These are phyloP conservation scores for Lanmaoa rubissima DNA, from an alignment of 768 basidiomycete genomes.

Conservation along the genomic window DNA sequence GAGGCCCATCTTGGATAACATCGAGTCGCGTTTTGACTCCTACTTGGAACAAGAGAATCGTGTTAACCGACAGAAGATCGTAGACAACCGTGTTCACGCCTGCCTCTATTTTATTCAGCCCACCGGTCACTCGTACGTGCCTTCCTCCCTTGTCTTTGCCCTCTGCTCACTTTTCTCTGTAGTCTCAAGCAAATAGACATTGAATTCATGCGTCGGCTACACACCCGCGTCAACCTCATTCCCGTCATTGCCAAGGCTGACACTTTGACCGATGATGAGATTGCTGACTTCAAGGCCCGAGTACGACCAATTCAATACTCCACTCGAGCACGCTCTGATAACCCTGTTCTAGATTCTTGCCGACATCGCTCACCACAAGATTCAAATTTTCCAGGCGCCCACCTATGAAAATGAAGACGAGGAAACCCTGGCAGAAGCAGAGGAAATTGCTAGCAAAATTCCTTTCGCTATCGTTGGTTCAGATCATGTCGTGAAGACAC, in stretches of 20 bases:
- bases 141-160: background rate
- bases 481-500: slow-evolving; percentile 72
- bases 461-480: slow-evolving; percentile 99
- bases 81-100: slow-evolving; percentile 97
- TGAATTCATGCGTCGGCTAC: slow-evolving; percentile 97
- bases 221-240: slow-evolving; percentile 97
- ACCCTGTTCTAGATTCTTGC: slow-evolving; percentile 64
- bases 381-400: slow-evolving; percentile 97
- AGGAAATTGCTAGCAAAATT: slow-evolving; percentile 97
- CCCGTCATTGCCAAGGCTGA: slow-evolving; percentile 99
- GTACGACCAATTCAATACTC: slow-evolving; percentile 41
- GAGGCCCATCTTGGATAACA: slow-evolving; percentile 98
- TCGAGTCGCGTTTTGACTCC: slow-evolving; percentile 95
- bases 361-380: slow-evolving; percentile 93
- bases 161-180: background rate
- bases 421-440: slow-evolving; percentile 94
- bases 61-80: slow-evolving; percentile 90
- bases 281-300: slow-evolving; percentile 88
- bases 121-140: slow-evolving; percentile 90
- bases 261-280: slow-evolving; percentile 96
- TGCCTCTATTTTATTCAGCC: slow-evolving; percentile 99
- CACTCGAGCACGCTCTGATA: background rate
- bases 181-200: slow-evolving; percentile 98
- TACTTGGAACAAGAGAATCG: slow-evolving; percentile 99
- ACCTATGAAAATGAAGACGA: slow-evolving; percentile 98